These are phyloP conservation scores for Syzygium oleosum DNA, from an alignment of 345 rosid genomes.

Conservation along the genomic window DNA sequence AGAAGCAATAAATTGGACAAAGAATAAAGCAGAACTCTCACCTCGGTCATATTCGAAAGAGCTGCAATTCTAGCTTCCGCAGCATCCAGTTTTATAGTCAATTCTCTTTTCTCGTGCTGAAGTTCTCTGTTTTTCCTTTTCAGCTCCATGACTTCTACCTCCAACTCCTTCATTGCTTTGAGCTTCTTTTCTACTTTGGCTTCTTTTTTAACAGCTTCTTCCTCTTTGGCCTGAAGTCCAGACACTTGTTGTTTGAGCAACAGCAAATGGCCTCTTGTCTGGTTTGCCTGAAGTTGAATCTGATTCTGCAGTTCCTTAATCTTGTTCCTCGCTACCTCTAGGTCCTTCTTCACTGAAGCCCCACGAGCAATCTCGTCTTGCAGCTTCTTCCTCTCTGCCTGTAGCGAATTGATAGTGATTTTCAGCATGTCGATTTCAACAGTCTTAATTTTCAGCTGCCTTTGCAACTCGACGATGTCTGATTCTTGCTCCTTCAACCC, in stretches of 20 bases:
- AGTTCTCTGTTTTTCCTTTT: conserved; percentile 90
- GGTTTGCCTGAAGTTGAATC: conserved; percentile 89
- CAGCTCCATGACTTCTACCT: conserved; percentile 82
- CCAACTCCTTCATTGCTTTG: conserved; percentile 62
- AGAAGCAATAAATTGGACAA: neutral
- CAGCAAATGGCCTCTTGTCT: conserved; percentile 85
- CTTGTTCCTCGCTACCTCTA: conserved; percentile 71
- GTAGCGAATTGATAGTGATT: conserved; percentile 75
- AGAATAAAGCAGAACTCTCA: conserved; percentile 8
- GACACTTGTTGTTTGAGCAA: conserved; percentile 91
- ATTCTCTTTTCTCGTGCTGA: conserved; percentile 89
- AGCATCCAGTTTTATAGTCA: conserved; percentile 70
- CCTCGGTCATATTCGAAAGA: conserved; percentile 93
- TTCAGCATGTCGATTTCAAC: conserved; percentile 92
- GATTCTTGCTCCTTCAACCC: conserved; percentile 93
- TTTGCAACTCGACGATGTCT: conserved; percentile 57
- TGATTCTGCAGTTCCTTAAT: conserved; percentile 87
- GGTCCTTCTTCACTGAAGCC: conserved; percentile 50
- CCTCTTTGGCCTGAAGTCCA: conserved; percentile 72
- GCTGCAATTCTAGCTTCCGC: conserved; percentile 62
- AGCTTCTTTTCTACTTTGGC: conserved; percentile 63
- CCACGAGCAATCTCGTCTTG: conserved; percentile 62
- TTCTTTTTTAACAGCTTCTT: conserved; percentile 68
- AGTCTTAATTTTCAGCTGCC: conserved; percentile 90
- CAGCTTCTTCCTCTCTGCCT: conserved; percentile 81